Conservation (phyloP, 1,284 basidiomycete species). For the Xanthoconium separans region DNA sequence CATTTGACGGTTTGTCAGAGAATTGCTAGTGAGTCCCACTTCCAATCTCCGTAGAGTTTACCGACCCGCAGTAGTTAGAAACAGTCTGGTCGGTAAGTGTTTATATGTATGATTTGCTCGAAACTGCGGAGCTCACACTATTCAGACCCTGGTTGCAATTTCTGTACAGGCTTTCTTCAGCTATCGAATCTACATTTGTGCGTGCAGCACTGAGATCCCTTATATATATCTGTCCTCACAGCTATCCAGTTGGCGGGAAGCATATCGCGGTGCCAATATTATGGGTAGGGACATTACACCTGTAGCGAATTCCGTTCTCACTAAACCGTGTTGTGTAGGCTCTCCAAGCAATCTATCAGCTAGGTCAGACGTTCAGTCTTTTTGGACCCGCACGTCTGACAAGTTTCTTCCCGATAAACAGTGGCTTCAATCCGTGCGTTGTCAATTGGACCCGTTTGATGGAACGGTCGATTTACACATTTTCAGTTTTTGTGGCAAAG, state of each 20-base stretch:
- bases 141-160: not conserved
- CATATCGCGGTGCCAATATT: not conserved
- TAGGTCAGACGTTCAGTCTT: constrained; percentile 1
- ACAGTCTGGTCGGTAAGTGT: not conserved
- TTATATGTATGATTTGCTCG: not conserved
- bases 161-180: not conserved
- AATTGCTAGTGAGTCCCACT: not conserved
- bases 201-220: not conserved
- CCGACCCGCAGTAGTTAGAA: not conserved
- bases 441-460: not conserved
- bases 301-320: no score
- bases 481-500: not conserved
- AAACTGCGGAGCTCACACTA: not conserved
- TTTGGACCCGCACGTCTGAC: not conserved
- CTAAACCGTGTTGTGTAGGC: not conserved
- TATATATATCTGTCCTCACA: not conserved
- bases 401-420: not conserved
- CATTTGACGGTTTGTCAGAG: not conserved
- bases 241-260: not conserved
- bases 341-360: not conserved
- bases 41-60: not conserved
- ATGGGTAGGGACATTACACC: constrained; percentile 3
- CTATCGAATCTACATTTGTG: not conserved
- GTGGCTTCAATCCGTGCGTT: not conserved
- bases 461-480: not conserved